Evolutionary conservation across 179 eudicot genomes (phyloP), one percentile per base, ranked within the genome.

Genomic region (Patellifolia procumbens): DNA sequence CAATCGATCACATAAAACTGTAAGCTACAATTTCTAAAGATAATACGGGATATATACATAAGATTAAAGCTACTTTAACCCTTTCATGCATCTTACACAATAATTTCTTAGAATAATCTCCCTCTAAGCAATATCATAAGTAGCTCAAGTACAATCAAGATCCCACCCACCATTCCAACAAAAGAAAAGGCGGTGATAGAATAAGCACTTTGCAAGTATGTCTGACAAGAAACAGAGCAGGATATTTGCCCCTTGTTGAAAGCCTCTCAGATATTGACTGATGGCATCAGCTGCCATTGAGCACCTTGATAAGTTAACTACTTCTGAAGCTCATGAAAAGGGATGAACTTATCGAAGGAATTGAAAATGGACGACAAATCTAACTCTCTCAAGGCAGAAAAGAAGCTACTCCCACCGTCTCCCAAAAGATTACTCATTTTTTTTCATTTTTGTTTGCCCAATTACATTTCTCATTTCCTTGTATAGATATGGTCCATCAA

Each of bases 1-100:
- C 70, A 79, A 7, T 39, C 6, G 19, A 78, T 32, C 32, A 17
- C 22, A 82, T 8, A 56, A 13, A 43, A 1, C 68, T 4, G 31
- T 35, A 16, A 77, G 32, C 67, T 55, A 55, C 52, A 1, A 52
- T 17, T 28, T 9, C 3, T n/a, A 16, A 32, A 72, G 29, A 7
- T 11, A 35, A 52, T 22, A 31, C 58, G 15, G 43, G 20, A 31
- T 17, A 55, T 51, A 55, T 42, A 55, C 56, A 42, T 15, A 7
- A 52, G 2, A 39, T 39, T 5, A 5, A 39, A 39, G 43, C 0
- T 1, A 39, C 43, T 39, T 4, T 9, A 39, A 0, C 43, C 71
- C 69, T 3, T 19, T 64, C 10, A 64, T 53, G 66, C 65, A 34
- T 35, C 35, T 45, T 13, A 29, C 16, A 22, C 35, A 26, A 7